Base-by-base conservation (phyloP, 345 rosid genomes). In the Noccaea caerulescens region DNA sequence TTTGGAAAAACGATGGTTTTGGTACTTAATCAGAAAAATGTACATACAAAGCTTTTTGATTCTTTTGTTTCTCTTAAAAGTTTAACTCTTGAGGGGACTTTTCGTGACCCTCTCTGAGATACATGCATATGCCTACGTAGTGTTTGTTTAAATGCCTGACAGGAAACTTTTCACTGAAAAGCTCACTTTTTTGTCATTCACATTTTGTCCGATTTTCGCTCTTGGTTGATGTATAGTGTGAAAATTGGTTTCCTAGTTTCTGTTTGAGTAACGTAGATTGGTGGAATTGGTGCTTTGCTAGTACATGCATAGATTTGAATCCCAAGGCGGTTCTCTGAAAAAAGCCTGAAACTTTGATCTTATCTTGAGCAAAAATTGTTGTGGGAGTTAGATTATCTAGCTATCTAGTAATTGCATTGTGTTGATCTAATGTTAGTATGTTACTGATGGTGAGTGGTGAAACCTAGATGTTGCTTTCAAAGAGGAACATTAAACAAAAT, bases 81-180 rank as follows among this genome's bases (percentile, higher is more conserved):
- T 47, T 23, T 53, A 52, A 43, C 45, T 54, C 3, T 52, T 71
- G 45, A 41, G 50, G n/a, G 12, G 33, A 5, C 7, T 44, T 30
- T 68, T 7, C 30, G 25, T 45, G 10, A 47, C 9, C 5, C 52
- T 11, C 1, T 9, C 23, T 25, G 8, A 33, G 18, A 2, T 51
- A 60, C 44, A 32, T 33, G 3, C 47, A 62, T 20, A 20, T 72
- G 76, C 62, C 30, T 62, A 25, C 47, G 1, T 0, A 12, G 0
- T 72, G 69, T 72, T 72, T 44, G 63, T 53, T 62, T 20, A 71
- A 52, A 62, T 62, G 69, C 62, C 69, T 61, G 54, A 42, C 0
- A 8, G 54, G 41, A 51, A 27, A 36, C 3, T 12, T 34, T 58
- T 8, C 3, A 41, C 4, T 70, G 6, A 27, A 53, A 62, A 53